Base-by-base conservation (phyloP, 1,284 basidiomycete genomes). In the Austropuccinia psidii region DNA sequence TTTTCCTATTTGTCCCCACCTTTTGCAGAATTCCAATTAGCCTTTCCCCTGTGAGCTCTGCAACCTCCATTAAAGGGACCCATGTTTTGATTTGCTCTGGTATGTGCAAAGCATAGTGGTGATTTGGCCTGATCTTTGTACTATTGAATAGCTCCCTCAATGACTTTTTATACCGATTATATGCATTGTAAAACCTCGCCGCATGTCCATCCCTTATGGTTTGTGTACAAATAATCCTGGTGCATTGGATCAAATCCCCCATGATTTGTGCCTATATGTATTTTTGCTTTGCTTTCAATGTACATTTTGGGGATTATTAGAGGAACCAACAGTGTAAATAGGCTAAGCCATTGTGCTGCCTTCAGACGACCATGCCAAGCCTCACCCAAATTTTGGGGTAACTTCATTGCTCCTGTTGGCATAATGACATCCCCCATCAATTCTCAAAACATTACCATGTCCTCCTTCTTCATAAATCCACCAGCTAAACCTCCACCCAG, bases 21-120 rank as follows among this genome's bases (percentile, higher is more conserved):
- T 67, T 67, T 27, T 67, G 54, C 6, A 58, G 33, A 27, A 57
- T 45, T 11, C 49, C 50, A 58, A 55, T 57, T 15, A 69, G 15
- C 33, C 52, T 17, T 39, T 69, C 54, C 1, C 66, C 35, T 0
- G 39, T 0, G 33, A 69, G 47, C 17, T 69, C 66, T 29, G 52
- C 52, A 8, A 55, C 52, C 57, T 57, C 57, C 57, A 35, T 37
- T 5, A 6, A 61, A 17, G 31, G 27, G 35, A 35, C 50, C 50
- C 50, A 54, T 21, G 9, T 17, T 27, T 9, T 54, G 9, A 54
- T 54, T 8, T 61, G 57, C 7, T 61, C 57, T 19, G 57, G 57
- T 7, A 61, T 61, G 35, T 61, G 57, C 7, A 61, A 35, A 7
- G 57, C 57, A 39, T 37, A 61, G 27, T 61, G 57, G n/a, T 61